phyloP scores from a whole-genome alignment of 108 stramenopile genomes.

The Poteriospumella lacustris region DNA sequence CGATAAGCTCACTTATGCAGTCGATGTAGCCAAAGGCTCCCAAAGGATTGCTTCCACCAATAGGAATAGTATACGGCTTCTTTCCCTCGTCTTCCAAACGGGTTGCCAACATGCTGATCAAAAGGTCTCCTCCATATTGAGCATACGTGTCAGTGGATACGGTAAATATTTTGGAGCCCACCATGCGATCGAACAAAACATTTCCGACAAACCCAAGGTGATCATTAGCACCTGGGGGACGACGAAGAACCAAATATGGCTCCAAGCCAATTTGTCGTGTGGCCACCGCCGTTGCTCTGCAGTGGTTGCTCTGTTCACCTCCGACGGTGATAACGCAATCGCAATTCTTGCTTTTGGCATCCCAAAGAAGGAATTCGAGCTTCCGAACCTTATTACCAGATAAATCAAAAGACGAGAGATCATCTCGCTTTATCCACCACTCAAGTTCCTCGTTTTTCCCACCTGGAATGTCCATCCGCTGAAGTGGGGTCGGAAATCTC shows the following conservation, averaged over 20 bases:
- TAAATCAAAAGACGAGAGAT: conserved; percentile 69
- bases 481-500: conserved; percentile 60
- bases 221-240: not conserved
- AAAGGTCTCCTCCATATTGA: not conserved
- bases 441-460: conserved; percentile 62
- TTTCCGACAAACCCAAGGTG: not conserved
- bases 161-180: not conserved
- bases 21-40: conserved; percentile 80
- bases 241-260: conserved; percentile 20
- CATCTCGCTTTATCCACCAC: conserved; percentile 77
- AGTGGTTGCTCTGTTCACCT: conserved; percentile 83
- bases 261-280: not conserved
- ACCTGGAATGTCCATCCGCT: conserved; percentile 59
- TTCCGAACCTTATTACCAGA: conserved; percentile 84
- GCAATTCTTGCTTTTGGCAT: conserved; percentile 58
- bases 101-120: not conserved
- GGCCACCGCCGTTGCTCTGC: conserved; percentile 76
- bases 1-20: conserved; percentile 64
- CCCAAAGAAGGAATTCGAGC: conserved; percentile 76
- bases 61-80: conserved; percentile 69
- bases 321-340: conserved; percentile 75
- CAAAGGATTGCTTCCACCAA: conserved; percentile 76
- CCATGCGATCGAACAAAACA: conserved; percentile 15
- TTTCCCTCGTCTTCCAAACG: not conserved
- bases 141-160: conserved; percentile 7